Evolutionary conservation across 306 rosid genomes (phyloP).

Genomic region (Trifolium fragiferum): DNA sequence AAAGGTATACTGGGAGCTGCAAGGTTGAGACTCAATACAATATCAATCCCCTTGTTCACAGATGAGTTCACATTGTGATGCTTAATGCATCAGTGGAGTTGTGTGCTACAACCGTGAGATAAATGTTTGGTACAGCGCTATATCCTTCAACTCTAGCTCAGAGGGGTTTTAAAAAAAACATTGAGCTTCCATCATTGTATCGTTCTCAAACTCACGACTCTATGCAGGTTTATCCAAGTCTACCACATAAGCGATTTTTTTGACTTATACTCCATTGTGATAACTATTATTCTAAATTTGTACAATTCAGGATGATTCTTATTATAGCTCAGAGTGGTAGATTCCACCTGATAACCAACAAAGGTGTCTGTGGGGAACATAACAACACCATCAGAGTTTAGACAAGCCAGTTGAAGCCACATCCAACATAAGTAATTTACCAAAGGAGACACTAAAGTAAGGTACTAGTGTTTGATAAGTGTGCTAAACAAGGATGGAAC

Average conservation of each 20-base stretch:
- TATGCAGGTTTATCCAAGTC: neutral
- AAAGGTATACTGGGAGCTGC: neutral
- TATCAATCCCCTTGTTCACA: neutral
- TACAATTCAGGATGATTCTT: neutral
- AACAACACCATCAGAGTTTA: conserved; percentile 10
- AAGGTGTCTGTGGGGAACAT: conserved; percentile 22
- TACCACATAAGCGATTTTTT: neutral
- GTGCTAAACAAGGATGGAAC: neutral
- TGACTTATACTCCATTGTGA: neutral
- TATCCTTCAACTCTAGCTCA: neutral
- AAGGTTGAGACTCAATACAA: conserved; percentile 6
- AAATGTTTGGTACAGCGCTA: neutral
- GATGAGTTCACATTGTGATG: neutral
- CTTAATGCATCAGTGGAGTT: neutral
- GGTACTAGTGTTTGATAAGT: neutral
- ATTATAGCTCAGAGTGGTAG: conserved; percentile 1
- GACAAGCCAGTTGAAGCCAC: neutral
- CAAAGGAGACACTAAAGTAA: neutral
- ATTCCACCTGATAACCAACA: conserved; percentile 8
- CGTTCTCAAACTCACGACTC: neutral
- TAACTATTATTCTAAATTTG: neutral
- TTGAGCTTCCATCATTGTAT: neutral
- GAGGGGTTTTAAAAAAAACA: neutral
- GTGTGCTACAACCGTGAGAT: neutral
- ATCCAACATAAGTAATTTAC: neutral